Conservation (phyloP, 352 stramenopile species). For the Globisporangium recalcitrans region DNA sequence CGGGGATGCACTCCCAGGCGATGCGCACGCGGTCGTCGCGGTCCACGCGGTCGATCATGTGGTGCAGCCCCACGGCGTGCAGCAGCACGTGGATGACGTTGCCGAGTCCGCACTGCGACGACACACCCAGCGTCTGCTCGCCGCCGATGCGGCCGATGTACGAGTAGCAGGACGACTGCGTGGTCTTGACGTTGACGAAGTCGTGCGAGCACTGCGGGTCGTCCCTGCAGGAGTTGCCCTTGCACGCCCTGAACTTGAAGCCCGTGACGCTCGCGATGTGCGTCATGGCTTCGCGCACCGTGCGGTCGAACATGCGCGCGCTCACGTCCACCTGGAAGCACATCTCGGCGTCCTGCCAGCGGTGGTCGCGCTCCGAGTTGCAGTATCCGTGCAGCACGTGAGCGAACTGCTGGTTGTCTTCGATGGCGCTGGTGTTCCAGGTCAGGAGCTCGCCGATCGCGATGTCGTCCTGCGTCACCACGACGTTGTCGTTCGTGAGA, state of each 20-base stretch:
- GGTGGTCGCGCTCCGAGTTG: conserved; percentile 70
- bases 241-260: conserved; percentile 59
- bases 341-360: conserved; percentile 53
- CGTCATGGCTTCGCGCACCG: conserved; percentile 47
- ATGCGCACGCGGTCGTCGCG: conserved; percentile 73
- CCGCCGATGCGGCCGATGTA: conserved; percentile 76
- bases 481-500: conserved; percentile 54
- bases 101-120: conserved; percentile 58
- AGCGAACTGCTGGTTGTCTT: conserved; percentile 11
- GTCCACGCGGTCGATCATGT: conserved; percentile 65
- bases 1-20: conserved; percentile 75
- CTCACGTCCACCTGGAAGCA: conserved; percentile 63
- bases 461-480: conserved; percentile 77
- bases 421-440: conserved; percentile 20
- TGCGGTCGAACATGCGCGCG: conserved; percentile 32
- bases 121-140: conserved; percentile 54
- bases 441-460: conserved; percentile 55
- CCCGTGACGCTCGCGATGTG: conserved; percentile 60
- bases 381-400: conserved; percentile 73
- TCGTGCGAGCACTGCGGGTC: conserved; percentile 49
- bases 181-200: conserved; percentile 52
- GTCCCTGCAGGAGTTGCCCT: conserved; percentile 34
- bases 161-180: conserved; percentile 65
- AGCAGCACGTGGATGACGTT: conserved; percentile 81
- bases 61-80: conserved; percentile 64